phyloP scores from a whole-genome alignment of 73 alveolate species.

The Tetrahymena malaccensis region DNA sequence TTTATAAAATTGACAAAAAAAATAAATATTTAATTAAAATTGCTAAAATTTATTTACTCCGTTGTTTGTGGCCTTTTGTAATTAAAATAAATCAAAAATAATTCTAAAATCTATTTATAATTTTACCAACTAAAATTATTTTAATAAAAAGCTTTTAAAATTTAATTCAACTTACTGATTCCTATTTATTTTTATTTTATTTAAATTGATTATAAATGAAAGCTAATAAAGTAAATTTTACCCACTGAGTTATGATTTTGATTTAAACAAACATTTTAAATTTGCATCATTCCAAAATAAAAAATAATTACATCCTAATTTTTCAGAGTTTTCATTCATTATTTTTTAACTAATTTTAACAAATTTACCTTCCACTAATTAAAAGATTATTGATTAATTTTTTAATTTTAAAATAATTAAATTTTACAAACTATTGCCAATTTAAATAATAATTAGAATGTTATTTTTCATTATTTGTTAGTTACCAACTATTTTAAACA shows the following conservation, averaged over 20 bases:
- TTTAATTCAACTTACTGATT: not conserved
- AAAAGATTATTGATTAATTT: no score
- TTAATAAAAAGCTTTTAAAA: not conserved
- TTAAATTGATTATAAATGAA: not conserved
- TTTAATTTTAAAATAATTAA: no score
- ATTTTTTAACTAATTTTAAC: no score
- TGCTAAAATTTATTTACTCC: not conserved
- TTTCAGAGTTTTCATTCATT: no score
- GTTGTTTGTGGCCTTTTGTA: not conserved
- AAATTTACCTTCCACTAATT: not conserved
- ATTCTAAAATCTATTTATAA: not conserved
- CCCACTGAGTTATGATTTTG: not conserved
- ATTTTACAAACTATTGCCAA: not conserved
- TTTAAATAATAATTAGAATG: not conserved
- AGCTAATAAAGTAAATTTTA: not conserved
- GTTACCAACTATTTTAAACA: not conserved
- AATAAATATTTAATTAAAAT: no score
- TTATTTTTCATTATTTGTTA: no score
- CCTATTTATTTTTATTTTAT: not conserved
- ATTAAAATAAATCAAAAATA: not conserved
- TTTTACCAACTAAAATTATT: not conserved
- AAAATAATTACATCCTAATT: not conserved
- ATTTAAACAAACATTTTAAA: not conserved
- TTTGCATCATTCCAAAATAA: not conserved
- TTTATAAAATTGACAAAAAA: not conserved